A percentile compares a stretch with the other conserved stretches of the same genome.
These are phyloP conservation scores for Bryum argenteum DNA, from an alignment of 225 moss, liverwort and hornwort genomes.

Conservation along the genomic window DNA sequence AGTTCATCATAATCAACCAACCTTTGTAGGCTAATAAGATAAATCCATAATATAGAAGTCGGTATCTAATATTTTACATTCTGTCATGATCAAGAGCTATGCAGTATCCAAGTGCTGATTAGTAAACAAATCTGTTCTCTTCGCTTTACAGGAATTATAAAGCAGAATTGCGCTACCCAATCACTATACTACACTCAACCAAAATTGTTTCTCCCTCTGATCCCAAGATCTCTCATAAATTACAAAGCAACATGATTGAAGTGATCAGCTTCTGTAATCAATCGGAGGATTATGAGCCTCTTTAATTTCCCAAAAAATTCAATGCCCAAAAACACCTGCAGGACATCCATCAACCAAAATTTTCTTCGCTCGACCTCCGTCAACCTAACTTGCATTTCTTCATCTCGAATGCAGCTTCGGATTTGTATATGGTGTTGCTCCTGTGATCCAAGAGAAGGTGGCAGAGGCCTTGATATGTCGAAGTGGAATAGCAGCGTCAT, in stretches of 20 bases:
- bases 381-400: conserved; percentile 10
- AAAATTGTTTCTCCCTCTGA: conserved; percentile 19
- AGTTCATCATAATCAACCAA: too few species aligned
- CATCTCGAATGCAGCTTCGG: conserved; percentile 24
- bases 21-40: too few species aligned
- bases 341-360: conserved; percentile 30
- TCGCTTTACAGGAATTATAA: not conserved
- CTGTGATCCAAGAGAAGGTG: conserved; percentile 13
- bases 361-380: conserved; percentile 18
- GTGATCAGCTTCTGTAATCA: conserved; percentile 18
- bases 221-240: not conserved
- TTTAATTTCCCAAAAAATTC: conserved; percentile 22
- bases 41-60: not conserved
- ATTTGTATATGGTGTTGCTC: not conserved
- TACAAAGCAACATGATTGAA: conserved; percentile 9
- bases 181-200: not conserved
- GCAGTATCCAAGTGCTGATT: not conserved
- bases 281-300: conserved; percentile 22
- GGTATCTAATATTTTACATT: conserved; percentile 8
- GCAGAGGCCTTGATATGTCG: conserved; percentile 24
- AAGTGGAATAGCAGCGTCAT: conserved; percentile 9
- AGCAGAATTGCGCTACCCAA: conserved; percentile 11
- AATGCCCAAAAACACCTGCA: not conserved
- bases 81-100: conserved; percentile 2
- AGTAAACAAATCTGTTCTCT: not conserved